phyloP scores from a whole-genome alignment of 2,329 filamentous ascomycete genomes.

The Trichophyton verrucosum region DNA sequence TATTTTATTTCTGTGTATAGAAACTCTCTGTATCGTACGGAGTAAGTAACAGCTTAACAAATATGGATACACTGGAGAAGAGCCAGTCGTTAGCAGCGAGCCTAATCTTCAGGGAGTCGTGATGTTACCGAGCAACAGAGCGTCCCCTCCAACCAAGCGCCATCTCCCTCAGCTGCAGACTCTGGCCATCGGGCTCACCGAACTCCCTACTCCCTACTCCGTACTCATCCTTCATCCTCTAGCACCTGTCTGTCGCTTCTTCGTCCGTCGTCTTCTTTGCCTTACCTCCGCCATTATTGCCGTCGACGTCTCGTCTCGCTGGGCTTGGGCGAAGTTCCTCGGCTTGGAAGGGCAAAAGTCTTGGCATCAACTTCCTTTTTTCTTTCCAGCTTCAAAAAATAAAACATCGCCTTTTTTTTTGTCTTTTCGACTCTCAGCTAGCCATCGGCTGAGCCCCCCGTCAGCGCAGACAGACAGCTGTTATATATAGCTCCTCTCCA shows the following conservation, averaged over 20 bases:
- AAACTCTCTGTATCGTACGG: background rate
- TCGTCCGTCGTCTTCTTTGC: background rate
- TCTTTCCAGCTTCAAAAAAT: background rate
- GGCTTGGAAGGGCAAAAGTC: background rate
- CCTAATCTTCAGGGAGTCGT: background rate
- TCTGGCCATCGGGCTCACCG: background rate
- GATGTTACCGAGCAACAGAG: background rate
- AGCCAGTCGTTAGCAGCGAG: background rate
- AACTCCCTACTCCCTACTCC: background rate
- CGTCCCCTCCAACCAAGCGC: background rate
- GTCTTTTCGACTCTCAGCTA: background rate
- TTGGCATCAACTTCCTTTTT: constrained; percentile 1
- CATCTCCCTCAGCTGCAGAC: background rate
- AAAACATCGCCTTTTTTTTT: background rate
- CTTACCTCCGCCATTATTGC: background rate
- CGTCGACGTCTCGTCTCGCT: too few relatives aligned
- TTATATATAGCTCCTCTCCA: background rate
- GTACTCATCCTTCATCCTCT: background rate
- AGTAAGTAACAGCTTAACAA: background rate
- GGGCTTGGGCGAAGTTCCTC: background rate
- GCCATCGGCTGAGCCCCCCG: background rate
- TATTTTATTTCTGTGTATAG: background rate
- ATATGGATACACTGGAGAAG: background rate
- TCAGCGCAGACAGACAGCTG: background rate
- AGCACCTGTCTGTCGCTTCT: background rate